phyloP scores from a whole-genome alignment of 2,329 filamentous ascomycete genomes.

The Fonsecaea nubica region DNA sequence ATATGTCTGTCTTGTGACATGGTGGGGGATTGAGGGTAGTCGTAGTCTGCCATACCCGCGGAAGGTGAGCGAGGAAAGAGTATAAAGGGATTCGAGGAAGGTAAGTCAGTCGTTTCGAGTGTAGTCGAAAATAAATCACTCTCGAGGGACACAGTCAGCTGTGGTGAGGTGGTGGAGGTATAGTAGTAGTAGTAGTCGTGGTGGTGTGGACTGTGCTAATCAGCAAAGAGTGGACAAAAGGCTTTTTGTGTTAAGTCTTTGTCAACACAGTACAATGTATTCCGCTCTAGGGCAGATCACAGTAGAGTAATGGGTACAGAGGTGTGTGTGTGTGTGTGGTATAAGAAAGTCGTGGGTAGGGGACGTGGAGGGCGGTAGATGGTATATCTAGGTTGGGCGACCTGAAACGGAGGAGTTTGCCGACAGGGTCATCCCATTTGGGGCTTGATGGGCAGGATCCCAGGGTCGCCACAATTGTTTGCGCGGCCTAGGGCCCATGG shows the following conservation, averaged over 20 bases:
- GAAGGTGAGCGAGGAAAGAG: slow-evolving; percentile 3
- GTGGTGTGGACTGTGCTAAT: background rate
- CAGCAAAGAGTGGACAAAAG: slow-evolving; percentile 1
- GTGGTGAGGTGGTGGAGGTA: background rate
- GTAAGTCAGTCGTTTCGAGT: background rate
- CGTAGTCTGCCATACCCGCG: slow-evolving; percentile 32
- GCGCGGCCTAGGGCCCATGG: slow-evolving; percentile 19
- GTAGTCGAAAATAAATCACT: background rate
- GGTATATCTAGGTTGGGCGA: slow-evolving; percentile 32
- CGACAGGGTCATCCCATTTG: slow-evolving; percentile 16
- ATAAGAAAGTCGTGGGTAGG: slow-evolving; percentile 10
- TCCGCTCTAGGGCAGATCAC: background rate
- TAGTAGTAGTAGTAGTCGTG: background rate
- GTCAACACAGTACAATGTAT: slow-evolving; percentile 1
- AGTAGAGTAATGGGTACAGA: background rate
- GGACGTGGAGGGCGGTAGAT: slow-evolving; percentile 25
- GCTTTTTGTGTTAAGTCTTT: slow-evolving; percentile 5
- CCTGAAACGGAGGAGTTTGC: slow-evolving; percentile 32
- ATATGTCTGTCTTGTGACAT: slow-evolving; percentile 37
- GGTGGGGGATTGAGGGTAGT: slow-evolving; percentile 34
- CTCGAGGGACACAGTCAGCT: slow-evolving; percentile 30
- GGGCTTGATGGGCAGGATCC: slow-evolving; percentile 19
- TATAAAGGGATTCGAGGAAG: slow-evolving; percentile 2
- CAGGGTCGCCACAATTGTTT: slow-evolving; percentile 30
- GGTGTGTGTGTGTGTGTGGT: slow-evolving; percentile 1